Percentiles rank a stretch among this genome's conserved stretches.
Conservation (phyloP, 176 grass and related monocot species). For the Eragrostis curvula region DNA sequence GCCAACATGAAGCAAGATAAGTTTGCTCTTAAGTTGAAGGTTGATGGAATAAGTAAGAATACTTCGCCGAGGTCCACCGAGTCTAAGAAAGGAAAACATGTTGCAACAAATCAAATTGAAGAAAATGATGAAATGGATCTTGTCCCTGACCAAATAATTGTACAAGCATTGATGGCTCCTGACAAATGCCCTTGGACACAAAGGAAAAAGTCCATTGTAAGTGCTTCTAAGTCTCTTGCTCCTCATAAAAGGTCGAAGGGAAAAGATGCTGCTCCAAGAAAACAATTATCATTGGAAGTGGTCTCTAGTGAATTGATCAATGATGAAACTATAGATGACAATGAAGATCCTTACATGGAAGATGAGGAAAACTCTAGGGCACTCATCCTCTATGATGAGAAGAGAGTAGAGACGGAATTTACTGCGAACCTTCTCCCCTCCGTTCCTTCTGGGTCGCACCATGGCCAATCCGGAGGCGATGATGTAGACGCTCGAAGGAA, state of each 20-base stretch:
- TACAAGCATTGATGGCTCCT: conserved; percentile 61
- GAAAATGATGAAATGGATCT: conserved; percentile 18
- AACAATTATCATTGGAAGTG: neutral
- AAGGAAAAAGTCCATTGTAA: conserved; percentile 34
- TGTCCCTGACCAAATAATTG: conserved; percentile 25
- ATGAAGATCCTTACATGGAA: conserved; percentile 28
- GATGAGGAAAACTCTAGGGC: conserved; percentile 41
- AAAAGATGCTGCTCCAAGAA: neutral
- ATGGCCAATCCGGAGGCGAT: conserved; percentile 11
- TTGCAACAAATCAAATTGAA: neutral
- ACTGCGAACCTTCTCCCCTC: conserved; percentile 51
- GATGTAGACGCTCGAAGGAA: conserved; percentile 51
- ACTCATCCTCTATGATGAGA: conserved; percentile 37
- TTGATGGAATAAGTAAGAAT: conserved; percentile 7
- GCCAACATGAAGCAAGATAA: conserved; percentile 14
- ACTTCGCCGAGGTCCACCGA: neutral
- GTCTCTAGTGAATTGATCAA: neutral
- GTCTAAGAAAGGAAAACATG: conserved; percentile 24
- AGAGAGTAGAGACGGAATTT: neutral
- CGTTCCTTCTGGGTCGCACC: conserved; percentile 39
- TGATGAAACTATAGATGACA: conserved; percentile 24
- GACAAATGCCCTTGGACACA: conserved; percentile 56
- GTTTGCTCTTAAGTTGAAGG: conserved; percentile 18
- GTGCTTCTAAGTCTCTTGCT: conserved; percentile 33
- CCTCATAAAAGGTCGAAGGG: conserved; percentile 41